Base-by-base conservation (phyloP, 768 basidiomycete genomes). In the Tricholomella constricta region DNA sequence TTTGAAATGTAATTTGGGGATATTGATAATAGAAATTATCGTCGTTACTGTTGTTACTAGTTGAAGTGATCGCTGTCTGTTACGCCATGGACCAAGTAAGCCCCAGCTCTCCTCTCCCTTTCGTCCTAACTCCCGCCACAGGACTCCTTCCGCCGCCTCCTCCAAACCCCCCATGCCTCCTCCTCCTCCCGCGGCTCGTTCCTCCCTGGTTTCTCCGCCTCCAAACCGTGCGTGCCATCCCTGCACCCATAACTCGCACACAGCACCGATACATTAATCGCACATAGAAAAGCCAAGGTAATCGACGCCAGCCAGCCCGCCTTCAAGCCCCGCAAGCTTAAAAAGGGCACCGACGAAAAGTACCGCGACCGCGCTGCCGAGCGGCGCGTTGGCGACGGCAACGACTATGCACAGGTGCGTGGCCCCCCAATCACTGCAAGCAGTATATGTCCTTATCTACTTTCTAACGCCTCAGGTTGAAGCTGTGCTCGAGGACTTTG, bases 321-420 rank as follows among this genome's bases (percentile, higher is more conserved):
- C 0, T 94, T 94, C 69, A 91, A 91, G 62, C 92, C 92, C 10
- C 79, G 92, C 45, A 91, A 87, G 60, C 75, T 92, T 35, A 90
- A 86, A 72, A 86, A 85, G 66, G 55, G 65, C 6, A 55, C 69
- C 0, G 79, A 79, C 10, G 63, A 68, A 15, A 76, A 72, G 55
- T 93, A 92, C 62, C 82, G 89, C 27, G 85, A 94, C 66, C 82
- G 89, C 38, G 90, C 91, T 11, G 76, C 83, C 2, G 90, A 94
- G 64, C 77, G 90, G 43, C 74, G 91, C 26, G 69, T 64, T 5
- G 91, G 89, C 2, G 72, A 73, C 42, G 85, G 77, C 12, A 84
- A 84, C 58, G 90, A 93, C 61, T 92, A 84, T 69, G 87, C 89
- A 0, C 73, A 88, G 67, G 89, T 87, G 57, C n/a, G 49, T 51